Evolutionary conservation across 768 basidiomycete genomes (phyloP), one percentile per base, ranked within the genome.

Genomic region (Podaxis sp.): DNA sequence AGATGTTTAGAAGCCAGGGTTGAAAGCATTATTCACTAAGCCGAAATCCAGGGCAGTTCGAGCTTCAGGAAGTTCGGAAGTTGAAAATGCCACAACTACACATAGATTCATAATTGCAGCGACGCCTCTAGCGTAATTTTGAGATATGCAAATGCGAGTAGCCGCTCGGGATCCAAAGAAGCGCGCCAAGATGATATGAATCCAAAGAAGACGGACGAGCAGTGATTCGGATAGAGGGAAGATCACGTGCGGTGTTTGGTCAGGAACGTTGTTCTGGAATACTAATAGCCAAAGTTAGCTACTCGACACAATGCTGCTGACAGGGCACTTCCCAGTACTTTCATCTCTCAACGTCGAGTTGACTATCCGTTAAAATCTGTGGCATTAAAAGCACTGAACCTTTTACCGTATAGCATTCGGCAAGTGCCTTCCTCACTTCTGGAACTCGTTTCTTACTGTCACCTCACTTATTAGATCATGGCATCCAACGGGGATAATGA

Each of bases 391-490:
- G 52, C 17, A 33, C 53, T n/a, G 15, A 37, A 22, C 13, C 5
- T 37, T 7, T 22, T 30, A 22, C 6, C 22, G 13, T 24, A 11
- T 8, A 20, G 22, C 20, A 13, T 20, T 33, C 38, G 20, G 8
- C n/a, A 8, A 40, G 38, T 40, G n/a, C 38, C 12, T 15, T 15
- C 55, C 13, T 28, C 20, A n/a, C 37, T 56, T 38, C 12, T 28
- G 40, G 17, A 22, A 11, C 20, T n/a, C n/a, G 5, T 28, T 54
- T 53, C n/a, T 33, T 44, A 44, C 53, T 40, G 33, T 33, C 44
- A 66, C 57, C 37, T 64, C 53, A 40, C 56, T 58, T 54, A 12
- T 15, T 48, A 72, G 72, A 70, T 66, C 66, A 74, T 73, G 63
- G 61, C 60, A 64, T 67, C 63, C 65, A 62, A 65, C 67, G 50